phyloP scores from a whole-genome alignment of 768 basidiomycete species.

The Paxillus involutus region DNA sequence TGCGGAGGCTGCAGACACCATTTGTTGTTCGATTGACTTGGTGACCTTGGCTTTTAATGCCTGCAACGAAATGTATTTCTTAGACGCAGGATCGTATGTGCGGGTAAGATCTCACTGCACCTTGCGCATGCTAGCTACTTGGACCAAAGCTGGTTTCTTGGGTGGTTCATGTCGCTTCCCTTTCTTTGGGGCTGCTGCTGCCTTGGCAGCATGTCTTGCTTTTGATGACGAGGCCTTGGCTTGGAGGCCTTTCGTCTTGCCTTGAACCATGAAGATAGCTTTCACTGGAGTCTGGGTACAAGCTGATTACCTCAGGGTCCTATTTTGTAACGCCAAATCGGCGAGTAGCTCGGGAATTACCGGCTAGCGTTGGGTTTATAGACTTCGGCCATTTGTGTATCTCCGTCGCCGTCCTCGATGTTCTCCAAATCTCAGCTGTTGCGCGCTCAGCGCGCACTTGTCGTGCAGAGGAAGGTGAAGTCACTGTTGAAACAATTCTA shows the following conservation, averaged over 20 bases:
- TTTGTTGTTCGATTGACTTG: slow-evolving; percentile 87
- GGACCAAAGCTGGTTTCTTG: slow-evolving; percentile 73
- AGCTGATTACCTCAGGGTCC: no score
- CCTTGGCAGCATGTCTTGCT: slow-evolving; percentile 60
- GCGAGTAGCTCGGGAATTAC: slow-evolving; percentile 21
- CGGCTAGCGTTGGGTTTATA: slow-evolving; percentile 14
- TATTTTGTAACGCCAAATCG: neutral
- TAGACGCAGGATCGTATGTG: neutral
- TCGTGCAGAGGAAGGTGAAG: slow-evolving; percentile 46
- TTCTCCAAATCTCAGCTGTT: slow-evolving; percentile 45
- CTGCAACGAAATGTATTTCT: slow-evolving; percentile 37
- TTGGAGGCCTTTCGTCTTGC: slow-evolving; percentile 77
- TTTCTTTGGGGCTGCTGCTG: slow-evolving; percentile 73
- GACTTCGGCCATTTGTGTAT: neutral
- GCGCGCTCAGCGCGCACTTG: slow-evolving; percentile 53
- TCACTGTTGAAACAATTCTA: neutral
- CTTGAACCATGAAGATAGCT: slow-evolving; percentile 66
- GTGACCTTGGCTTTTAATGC: slow-evolving; percentile 88
- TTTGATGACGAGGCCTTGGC: slow-evolving; percentile 46
- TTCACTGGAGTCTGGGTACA: no score
- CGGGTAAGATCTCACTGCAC: slow-evolving; percentile 36
- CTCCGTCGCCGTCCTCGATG: slow-evolving; percentile 32
- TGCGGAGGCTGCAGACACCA: slow-evolving; percentile 83
- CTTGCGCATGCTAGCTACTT: slow-evolving; percentile 77
- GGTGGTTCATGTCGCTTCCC: slow-evolving; percentile 78